Evolutionary conservation across 2,329 filamentous ascomycete species (phyloP), one percentile per base, ranked within the genome.

Genomic region (Boeremia exigua): DNA sequence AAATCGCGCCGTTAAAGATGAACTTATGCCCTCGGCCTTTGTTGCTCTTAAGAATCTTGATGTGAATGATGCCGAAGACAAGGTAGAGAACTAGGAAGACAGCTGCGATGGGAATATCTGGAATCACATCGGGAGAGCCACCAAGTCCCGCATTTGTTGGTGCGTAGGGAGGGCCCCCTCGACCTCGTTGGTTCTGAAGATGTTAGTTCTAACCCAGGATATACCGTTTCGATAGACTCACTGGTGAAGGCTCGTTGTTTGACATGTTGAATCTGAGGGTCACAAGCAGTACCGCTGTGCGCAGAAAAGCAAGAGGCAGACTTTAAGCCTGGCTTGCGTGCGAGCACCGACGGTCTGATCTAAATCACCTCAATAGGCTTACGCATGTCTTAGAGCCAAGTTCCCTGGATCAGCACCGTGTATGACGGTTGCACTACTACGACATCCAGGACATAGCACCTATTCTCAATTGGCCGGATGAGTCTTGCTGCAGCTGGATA

Each of bases 61-160:
- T 75, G 61, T 81, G 76, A 8, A 71, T 65, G 7, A 72, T 58
- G n/a, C 74, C 78, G 32, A 73, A 72, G 23, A 69, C 42, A 17
- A 79, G 60, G 61, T 77, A 81, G 19, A 81, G 63, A 10, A 71
- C 48, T 2, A 81, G 68, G 53, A 80, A 78, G 34, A 79, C 67
- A 1, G 72, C 65, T 5, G 70, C 66, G 44, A 78, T 65, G 4
- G 79, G 77, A 10, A 81, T 67, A 62, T 81, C 79, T 39, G 71
- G 71, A 50, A 71, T 48, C 2, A 65, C 51, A 27, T 48, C 56
- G n/a, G 72, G 72, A 12, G 54, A 49, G 19, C 71, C 71, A 25
- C 72, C 72, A 32, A 74, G 49, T n/a, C 63, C 63, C 6, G 59
- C 58, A 45, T 65, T 61, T 30, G 38, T 44, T 19, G 71, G 71